Conservation (phyloP, 2,329 filamentous ascomycete species). For the Huntiella abstrusa region DNA sequence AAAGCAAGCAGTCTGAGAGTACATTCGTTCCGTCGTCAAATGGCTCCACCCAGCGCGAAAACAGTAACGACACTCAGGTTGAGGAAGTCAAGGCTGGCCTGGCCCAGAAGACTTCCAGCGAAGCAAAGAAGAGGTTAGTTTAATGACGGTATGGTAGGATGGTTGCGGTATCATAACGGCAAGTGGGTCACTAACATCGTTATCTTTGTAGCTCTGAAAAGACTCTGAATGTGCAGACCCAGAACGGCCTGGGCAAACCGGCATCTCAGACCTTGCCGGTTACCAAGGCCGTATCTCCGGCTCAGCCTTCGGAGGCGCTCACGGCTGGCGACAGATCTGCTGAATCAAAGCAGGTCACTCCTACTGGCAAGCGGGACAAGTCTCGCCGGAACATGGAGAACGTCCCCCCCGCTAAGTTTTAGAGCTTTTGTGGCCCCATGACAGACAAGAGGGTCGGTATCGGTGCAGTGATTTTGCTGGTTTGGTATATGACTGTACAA, state of each 20-base stretch:
- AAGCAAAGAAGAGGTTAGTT: constrained; percentile 3
- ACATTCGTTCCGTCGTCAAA: constrained; percentile 6
- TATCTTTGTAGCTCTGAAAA: constrained; percentile 5
- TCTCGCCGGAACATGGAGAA: constrained; percentile 10
- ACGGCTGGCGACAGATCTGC: constrained; percentile 6
- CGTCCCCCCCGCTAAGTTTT: constrained; percentile 6
- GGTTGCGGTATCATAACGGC: no score
- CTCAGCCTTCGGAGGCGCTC: constrained; percentile 2
- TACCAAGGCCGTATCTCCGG: constrained; percentile 5
- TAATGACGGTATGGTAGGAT: background rate
- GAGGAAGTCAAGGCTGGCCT: constrained; percentile 8
- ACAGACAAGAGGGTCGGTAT: no score
- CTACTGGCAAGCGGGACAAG: constrained; percentile 6
- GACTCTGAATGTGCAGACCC: constrained; percentile 4
- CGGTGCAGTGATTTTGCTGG: no score
- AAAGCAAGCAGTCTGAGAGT: background rate
- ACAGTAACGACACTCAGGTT: constrained; percentile 1
- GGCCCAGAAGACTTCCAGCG: constrained; percentile 4
- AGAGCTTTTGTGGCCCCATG: background rate
- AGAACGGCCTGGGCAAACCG: background rate
- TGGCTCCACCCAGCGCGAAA: constrained; percentile 3
- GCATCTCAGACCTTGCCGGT: constrained; percentile 2
- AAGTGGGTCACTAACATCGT: background rate
- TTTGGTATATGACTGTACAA: no score
- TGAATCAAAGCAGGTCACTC: constrained; percentile 8